Evolutionary conservation across 1,284 basidiomycete species (phyloP).

Genomic region (Ceratobasidium sp.): DNA sequence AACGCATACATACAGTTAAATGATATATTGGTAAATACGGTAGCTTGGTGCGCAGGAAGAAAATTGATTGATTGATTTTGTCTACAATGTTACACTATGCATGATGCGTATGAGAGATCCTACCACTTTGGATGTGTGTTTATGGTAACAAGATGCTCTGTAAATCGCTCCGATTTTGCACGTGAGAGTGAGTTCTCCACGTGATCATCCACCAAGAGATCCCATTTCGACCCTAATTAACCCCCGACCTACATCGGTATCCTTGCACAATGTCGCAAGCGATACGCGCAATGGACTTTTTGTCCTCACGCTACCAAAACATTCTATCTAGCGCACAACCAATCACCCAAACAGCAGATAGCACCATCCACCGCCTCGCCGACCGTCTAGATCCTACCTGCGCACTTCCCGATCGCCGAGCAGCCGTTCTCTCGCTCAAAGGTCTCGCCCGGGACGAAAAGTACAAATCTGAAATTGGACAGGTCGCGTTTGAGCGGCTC

Average conservation of each 20-base stretch:
- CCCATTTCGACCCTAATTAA: neutral
- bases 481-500: constrained; percentile 74
- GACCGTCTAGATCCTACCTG: constrained; percentile 87
- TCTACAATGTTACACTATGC: too few relatives aligned
- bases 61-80: too few relatives aligned
- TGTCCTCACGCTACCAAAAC: constrained; percentile 80
- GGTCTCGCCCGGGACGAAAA: constrained; percentile 78
- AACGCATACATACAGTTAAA: too few relatives aligned
- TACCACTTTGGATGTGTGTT: too few relatives aligned
- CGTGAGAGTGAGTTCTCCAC: neutral
- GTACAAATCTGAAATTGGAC: constrained; percentile 86
- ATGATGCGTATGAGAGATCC: too few relatives aligned
- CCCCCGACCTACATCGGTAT: neutral
- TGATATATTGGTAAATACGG: too few relatives aligned
- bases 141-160: too few relatives aligned
- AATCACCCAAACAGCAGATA: constrained; percentile 76
- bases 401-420: constrained; percentile 87
- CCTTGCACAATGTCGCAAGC: constrained; percentile 19
- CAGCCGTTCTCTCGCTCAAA: constrained; percentile 90
- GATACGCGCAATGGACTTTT: constrained; percentile 68
- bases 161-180: too few relatives aligned
- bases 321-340: constrained; percentile 69
- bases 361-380: constrained; percentile 86
- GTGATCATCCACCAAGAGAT: neutral
- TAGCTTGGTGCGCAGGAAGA: too few relatives aligned